These are phyloP conservation scores for Nemania diffusa DNA, from an alignment of 2,329 filamentous ascomycete species.

Conservation along the genomic window DNA sequence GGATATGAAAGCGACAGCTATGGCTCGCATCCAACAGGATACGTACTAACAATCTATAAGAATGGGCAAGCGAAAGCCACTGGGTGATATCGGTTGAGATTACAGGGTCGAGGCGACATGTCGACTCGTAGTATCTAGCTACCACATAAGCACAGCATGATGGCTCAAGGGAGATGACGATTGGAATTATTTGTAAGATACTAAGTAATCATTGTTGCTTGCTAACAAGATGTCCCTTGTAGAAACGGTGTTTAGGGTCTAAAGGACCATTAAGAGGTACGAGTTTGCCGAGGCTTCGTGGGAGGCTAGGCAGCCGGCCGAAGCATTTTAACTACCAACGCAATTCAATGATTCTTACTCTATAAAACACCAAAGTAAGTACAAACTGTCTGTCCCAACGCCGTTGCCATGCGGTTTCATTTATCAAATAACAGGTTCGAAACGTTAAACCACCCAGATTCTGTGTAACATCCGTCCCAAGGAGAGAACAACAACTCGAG, in stretches of 20 bases:
- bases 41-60: neutral
- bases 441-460: neutral
- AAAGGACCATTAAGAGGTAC: neutral
- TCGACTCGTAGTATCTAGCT: neutral
- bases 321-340: neutral
- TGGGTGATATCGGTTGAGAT: neutral
- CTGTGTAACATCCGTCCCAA: constrained; percentile 9
- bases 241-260: neutral
- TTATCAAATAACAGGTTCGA: constrained; percentile 16
- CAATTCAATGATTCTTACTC: constrained; percentile 8
- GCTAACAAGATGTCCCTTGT: neutral
- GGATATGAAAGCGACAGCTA: neutral
- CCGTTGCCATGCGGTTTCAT: constrained; percentile 23
- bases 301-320: neutral
- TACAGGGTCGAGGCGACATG: neutral
- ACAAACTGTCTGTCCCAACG: constrained; percentile 14
- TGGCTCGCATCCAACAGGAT: neutral
- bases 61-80: neutral
- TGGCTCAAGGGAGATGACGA: neutral
- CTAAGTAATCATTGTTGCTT: neutral
- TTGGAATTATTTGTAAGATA: neutral
- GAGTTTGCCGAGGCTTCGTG: neutral
- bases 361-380: constrained; percentile 16
- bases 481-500: constrained; percentile 1
- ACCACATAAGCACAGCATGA: neutral